Conservation (phyloP, 148 eudicot species). For the Rhododendron griersonianum region DNA sequence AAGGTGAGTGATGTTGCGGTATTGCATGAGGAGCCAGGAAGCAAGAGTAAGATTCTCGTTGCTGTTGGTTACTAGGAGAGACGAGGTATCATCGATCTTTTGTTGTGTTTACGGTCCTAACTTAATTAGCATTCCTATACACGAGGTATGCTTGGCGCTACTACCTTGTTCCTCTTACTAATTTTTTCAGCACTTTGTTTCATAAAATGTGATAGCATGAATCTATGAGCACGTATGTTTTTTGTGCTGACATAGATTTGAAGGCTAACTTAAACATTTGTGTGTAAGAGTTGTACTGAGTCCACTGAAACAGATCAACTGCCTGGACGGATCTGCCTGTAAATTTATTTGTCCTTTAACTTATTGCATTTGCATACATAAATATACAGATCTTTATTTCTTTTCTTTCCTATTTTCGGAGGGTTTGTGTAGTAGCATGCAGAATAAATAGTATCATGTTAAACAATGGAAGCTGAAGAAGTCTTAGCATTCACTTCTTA, state of each 20-base stretch:
- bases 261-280: neutral
- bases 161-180: neutral
- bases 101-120: neutral
- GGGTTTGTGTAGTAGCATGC: neutral
- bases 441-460: neutral
- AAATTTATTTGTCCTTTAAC: neutral
- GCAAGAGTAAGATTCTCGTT: constrained; percentile 61
- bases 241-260: constrained; percentile 1
- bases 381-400: neutral
- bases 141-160: constrained; percentile 5
- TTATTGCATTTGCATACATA: neutral
- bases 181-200: neutral
- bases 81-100: neutral
- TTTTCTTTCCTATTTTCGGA: neutral
- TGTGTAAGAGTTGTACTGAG: neutral
- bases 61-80: constrained; percentile 42
- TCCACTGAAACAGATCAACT: constrained; percentile 1
- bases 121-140: constrained; percentile 11
- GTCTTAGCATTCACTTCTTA: neutral
- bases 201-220: neutral
- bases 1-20: constrained; percentile 76
- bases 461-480: neutral
- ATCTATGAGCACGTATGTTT: constrained; percentile 9
- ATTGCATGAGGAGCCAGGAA: constrained; percentile 60
- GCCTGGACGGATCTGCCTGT: neutral